Percentiles rank a stretch among this genome's conserved stretches.
phyloP scores from a whole-genome alignment of 2,329 filamentous ascomycete species.

The Leptographium galeiforme region DNA sequence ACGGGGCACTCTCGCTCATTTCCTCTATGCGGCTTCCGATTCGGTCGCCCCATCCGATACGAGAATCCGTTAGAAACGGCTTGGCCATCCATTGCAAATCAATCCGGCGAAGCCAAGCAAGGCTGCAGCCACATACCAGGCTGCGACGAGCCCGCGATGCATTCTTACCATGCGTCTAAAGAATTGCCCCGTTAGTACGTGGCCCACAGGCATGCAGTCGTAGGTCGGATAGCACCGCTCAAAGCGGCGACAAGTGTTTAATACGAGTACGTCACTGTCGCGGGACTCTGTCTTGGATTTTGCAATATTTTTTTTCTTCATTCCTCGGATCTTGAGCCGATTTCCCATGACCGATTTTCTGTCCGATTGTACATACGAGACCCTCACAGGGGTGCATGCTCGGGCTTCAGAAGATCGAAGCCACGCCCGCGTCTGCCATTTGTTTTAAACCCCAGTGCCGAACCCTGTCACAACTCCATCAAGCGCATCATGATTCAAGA shows the following conservation, averaged over 20 bases:
- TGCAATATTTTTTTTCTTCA: slow-evolving; percentile 1
- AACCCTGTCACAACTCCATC: slow-evolving; percentile 9
- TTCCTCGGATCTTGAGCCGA: slow-evolving; percentile 1
- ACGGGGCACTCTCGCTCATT: background rate
- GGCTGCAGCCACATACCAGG: background rate
- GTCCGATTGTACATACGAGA: slow-evolving; percentile 5
- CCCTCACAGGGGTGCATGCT: slow-evolving; percentile 1
- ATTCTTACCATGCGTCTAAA: too few species aligned
- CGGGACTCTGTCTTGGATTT: background rate
- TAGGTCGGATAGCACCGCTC: too few species aligned
- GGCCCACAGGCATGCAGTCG: background rate
- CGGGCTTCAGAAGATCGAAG: background rate
- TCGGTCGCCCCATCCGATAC: background rate
- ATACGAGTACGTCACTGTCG: background rate
- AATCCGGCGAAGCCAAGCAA: background rate
- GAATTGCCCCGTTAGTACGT: background rate
- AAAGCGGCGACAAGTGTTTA: too few species aligned
- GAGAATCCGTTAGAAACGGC: background rate
- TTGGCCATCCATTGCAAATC: too few species aligned
- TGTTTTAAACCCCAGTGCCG: background rate
- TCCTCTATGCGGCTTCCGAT: background rate
- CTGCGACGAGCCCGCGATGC: background rate
- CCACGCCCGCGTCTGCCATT: background rate
- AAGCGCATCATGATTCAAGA: slow-evolving; percentile 4
- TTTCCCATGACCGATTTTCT: background rate